Evolutionary conservation across 2,329 filamentous ascomycete genomes (phyloP), one percentile per base, ranked within the genome.

Genomic region (Metarhizium robertsii): DNA sequence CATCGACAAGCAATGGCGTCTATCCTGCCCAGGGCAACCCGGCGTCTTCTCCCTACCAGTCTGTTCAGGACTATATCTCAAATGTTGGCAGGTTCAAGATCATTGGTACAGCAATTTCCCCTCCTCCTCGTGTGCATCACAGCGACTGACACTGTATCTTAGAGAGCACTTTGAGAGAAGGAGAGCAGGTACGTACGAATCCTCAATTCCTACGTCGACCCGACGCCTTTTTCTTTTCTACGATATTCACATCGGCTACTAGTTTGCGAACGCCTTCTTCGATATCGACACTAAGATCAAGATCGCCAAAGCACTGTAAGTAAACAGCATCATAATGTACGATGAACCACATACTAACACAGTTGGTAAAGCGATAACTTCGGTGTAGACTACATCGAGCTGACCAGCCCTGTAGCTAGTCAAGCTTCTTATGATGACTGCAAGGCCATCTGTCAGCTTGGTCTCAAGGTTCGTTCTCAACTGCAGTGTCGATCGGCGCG

Each of bases 401-500:
- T 96, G 65, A 96, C 92, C 57, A 87, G 81, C 59, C 92, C 92
- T 43, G 89, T 86, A 60, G 87, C 91, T 54, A 92, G 87, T 14
- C 86, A 91, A 75, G 89, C 95, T 75, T 95, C 90, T 54, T 83
- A 86, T 70, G 73, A 77, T 66, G 92, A 96, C 75, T 96, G 90
- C 73, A 87, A 94, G 75, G 85, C 86, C 56, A 96, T 96, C 68
- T 95, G 90, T 87, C 90, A 92, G 80, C 87, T 96, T 54, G 91
- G 91, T 61, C 83, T 96, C 72, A 92, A 90, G 63, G 59, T 67
- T 30, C 18, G n/a, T 29, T 16, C 13, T 8, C 18, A 11, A 20
- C 14, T 32, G 13, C 14, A 45, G n/a, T 11, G 6, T 43, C n/a
- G 18, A 7, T 45, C 13, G 29, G 38, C 6, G 11, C 11, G 90